Evolutionary conservation across 176 grass and related monocot genomes (phyloP).

Genomic region (Triticum urartu): DNA sequence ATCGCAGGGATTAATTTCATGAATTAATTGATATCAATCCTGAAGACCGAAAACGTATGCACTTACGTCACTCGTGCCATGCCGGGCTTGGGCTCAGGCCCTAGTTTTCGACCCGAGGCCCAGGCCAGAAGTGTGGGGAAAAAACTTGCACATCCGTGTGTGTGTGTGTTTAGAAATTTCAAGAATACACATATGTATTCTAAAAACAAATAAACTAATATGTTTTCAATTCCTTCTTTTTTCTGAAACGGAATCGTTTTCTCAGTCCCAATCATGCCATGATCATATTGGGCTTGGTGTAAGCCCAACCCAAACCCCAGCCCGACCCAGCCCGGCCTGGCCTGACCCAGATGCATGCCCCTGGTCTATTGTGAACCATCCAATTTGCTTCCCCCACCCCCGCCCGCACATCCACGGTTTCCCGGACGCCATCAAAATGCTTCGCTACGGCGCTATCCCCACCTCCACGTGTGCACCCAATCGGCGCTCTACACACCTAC

Average conservation of each 20-base stretch:
- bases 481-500: neutral
- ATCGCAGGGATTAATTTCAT: too few species aligned
- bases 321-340: too few species aligned
- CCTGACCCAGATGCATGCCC: too few species aligned
- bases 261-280: neutral
- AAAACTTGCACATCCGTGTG: too few species aligned
- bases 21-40: too few species aligned
- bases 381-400: neutral
- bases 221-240: too few species aligned
- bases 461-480: slow-evolving; percentile 5
- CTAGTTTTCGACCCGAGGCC: too few species aligned
- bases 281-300: too few species aligned
- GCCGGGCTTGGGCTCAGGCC: too few species aligned
- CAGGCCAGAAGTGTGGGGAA: too few species aligned
- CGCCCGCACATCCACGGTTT: neutral
- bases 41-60: too few species aligned
- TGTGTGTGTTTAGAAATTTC: neutral
- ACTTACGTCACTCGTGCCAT: neutral
- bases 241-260: neutral
- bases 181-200: neutral
- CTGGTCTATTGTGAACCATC: neutral
- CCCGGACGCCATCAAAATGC: neutral
- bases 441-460: neutral
- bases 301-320: too few species aligned
- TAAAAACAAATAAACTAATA: neutral